These are phyloP conservation scores for Coccomyxa subellipsoidea DNA, from an alignment of 163 green algal genomes.

Conservation along the genomic window DNA sequence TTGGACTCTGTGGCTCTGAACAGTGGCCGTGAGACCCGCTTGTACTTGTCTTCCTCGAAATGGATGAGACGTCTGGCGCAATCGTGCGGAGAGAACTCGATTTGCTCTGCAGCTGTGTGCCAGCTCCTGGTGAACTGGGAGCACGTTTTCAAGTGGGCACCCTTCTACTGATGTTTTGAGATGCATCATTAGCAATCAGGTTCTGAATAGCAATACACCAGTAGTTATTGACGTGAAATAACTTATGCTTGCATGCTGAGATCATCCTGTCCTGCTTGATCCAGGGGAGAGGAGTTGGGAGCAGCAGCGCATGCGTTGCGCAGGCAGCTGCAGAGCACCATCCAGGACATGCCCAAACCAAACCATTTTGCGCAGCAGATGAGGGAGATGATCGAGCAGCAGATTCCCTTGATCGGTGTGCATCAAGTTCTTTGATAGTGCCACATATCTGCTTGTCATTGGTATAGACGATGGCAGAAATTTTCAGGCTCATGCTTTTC, in stretches of 20 bases:
- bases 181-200: neutral
- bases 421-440: no score
- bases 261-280: neutral
- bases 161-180: neutral
- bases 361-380: conserved; percentile 1
- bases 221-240: no score
- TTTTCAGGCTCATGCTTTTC: neutral
- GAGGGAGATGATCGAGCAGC: neutral
- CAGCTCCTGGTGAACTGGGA: conserved; percentile 21
- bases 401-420: conserved; percentile 5
- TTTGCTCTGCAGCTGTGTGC: neutral
- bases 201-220: neutral
- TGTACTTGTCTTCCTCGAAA: neutral
- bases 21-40: neutral
- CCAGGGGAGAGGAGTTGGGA: neutral
- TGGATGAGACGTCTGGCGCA: conserved; percentile 7
- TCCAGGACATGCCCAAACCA: neutral
- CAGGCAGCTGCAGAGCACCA: neutral
- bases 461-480: no score
- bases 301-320: neutral
- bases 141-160: conserved; percentile 10
- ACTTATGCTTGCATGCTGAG: neutral
- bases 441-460: no score
- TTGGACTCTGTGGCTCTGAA: conserved; percentile 22
- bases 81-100: neutral